A percentile compares a stretch with the other conserved stretches of the same genome.
phyloP scores from a whole-genome alignment of 148 eudicot genomes.

The Spergularia marina region DNA sequence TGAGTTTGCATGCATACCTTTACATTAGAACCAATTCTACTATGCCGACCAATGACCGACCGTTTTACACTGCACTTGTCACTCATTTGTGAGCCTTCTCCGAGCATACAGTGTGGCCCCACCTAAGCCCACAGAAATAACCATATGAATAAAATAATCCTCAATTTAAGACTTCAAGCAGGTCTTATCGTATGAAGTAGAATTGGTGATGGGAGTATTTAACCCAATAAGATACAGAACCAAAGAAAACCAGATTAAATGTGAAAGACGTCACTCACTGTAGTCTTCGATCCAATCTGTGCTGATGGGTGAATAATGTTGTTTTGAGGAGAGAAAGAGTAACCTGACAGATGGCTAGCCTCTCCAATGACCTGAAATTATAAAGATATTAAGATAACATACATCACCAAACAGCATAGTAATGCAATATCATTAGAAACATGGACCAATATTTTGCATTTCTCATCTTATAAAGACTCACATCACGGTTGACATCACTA shows the following conservation, averaged over 20 bases:
- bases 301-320: slow-evolving; percentile 86
- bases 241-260: neutral
- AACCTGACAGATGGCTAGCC: slow-evolving; percentile 82
- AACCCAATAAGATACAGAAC: neutral
- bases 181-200: neutral
- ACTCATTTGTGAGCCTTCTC: slow-evolving; percentile 95
- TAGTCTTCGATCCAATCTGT: slow-evolving; percentile 81
- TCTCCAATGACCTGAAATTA: slow-evolving; percentile 74
- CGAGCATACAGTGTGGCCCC: slow-evolving; percentile 91
- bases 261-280: slow-evolving; percentile 47
- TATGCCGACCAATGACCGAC: slow-evolving; percentile 92
- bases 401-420: neutral
- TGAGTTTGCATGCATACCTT: slow-evolving; percentile 48
- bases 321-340: slow-evolving; percentile 76
- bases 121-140: slow-evolving; percentile 45
- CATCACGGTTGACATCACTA: slow-evolving; percentile 93
- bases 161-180: neutral
- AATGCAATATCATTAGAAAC: too few relatives aligned
- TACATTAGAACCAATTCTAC: slow-evolving; percentile 93
- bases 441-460: neutral
- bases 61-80: slow-evolving; percentile 96
- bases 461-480: slow-evolving; percentile 40
- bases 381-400: neutral
- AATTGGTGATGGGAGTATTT: neutral
- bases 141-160: neutral